Base-by-base conservation (phyloP, 2,329 filamentous ascomycete species). In the Colletotrichum spaethianum region DNA sequence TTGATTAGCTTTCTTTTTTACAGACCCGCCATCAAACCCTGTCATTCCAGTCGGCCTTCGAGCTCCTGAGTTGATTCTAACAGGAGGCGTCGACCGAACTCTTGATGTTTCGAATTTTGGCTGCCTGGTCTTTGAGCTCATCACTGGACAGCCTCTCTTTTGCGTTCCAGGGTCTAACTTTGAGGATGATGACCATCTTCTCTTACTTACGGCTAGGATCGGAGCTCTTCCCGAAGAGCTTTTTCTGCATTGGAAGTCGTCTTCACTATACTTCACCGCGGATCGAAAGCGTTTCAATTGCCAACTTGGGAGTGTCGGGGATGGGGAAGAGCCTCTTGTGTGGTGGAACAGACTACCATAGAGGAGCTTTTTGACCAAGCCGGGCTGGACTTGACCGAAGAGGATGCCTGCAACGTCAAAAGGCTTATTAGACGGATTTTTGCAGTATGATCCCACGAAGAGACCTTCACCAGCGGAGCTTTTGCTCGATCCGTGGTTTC, bases 91-190 rank as follows among this genome's bases (percentile, higher is more conserved):
- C 16, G 59, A n/a, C 76, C 63, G 73, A 75, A 74, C 74, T 3
- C 56, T 77, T 5, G 78, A 79, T 53, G 59, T 80, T 28, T 81
- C 78, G 79, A 79, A 78, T 63, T 81, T 80, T 42, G 77, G 79
- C 62, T 80, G 78, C 53, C 77, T 80, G 63, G 40, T 79, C 23
- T 80, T 79, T 68, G 76, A 80, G 72, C 76, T 80, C 31, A 50
- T 80, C 31, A 78, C 77, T 16, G 79, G 79, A 48, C 72, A 75
- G 46, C 77, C 75, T 12, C 75, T 79, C 42, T 78, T 79, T 70
- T 78, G 75, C 38, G 61, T 78, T 62, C 75, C 74, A 14, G 60
- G 67, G 40, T 48, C 46, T 4, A 57, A 70, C 0, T 75, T 62
- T 62, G 69, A 74, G 61, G 74, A 79, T 67, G 76, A 79, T 46